phyloP scores from a whole-genome alignment of 1,139 yeast species.

The Candida sanyaensis region DNA sequence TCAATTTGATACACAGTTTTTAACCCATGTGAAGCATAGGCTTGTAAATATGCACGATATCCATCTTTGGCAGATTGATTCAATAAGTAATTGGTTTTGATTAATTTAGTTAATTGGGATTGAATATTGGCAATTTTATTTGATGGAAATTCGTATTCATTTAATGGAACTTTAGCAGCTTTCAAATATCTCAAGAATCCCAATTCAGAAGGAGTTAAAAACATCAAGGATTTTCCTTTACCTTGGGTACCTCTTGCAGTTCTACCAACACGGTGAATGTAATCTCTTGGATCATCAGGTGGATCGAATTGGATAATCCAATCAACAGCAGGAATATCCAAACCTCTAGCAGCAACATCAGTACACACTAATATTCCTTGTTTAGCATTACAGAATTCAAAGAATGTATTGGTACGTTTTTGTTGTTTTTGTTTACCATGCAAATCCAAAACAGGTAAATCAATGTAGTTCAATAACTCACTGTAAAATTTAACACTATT shows the following conservation, averaged over 20 bases:
- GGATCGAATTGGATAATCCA: conserved; percentile 98
- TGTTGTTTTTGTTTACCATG: conserved; percentile 99
- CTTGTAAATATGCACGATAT: conserved; percentile 92
- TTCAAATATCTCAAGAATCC: conserved; percentile 93
- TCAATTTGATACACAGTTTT: conserved; percentile 96
- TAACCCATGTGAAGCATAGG: conserved; percentile 94
- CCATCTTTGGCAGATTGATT: conserved; percentile 98
- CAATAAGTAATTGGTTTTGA: conserved; percentile 88
- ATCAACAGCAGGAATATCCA: conserved; percentile 95
- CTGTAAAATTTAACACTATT: conserved; percentile 96
- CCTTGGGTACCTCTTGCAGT: conserved; percentile 95
- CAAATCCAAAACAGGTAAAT: conserved; percentile 90
- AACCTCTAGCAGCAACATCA: conserved; percentile 98
- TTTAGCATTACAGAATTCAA: conserved; percentile 96
- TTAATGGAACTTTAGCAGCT: conserved; percentile 95
- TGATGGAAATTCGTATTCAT: conserved; percentile 94
- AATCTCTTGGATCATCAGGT: conserved; percentile 98
- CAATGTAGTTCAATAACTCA: conserved; percentile 91
- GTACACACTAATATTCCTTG: conserved; percentile 93
- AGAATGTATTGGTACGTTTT: conserved; percentile 95
- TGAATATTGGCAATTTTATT: conserved; percentile 95
- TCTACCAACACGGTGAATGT: conserved; percentile 97
- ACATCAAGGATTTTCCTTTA: conserved; percentile 92
- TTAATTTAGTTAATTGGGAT: conserved; percentile 85
- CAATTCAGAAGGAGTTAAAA: conserved; percentile 87